phyloP scores from a whole-genome alignment of 352 stramenopile genomes.

The Chrysophaeum taylorii region DNA sequence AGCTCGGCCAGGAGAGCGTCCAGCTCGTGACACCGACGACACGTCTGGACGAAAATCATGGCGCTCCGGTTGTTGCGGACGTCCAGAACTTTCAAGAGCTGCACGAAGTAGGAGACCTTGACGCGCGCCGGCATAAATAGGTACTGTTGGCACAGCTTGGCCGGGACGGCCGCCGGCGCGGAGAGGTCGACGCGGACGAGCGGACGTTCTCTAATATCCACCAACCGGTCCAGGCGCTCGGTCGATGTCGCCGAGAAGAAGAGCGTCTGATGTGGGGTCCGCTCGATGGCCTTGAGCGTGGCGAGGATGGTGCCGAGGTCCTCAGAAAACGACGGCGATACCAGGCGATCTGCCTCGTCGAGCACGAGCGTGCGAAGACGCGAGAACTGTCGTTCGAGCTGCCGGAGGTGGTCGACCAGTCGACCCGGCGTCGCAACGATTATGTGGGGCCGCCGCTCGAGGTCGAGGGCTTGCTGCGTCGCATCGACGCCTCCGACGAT shows the following conservation, averaged over 20 bases:
- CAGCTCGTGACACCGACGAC: constrained; percentile 82
- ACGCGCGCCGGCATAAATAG: constrained; percentile 91
- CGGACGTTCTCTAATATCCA: neutral
- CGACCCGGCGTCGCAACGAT: constrained; percentile 92
- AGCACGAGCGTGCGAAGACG: constrained; percentile 88
- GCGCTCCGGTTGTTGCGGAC: constrained; percentile 49
- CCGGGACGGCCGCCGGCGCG: constrained; percentile 66
- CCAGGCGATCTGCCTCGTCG: constrained; percentile 91
- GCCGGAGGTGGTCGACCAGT: constrained; percentile 76
- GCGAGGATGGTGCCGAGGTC: constrained; percentile 45
- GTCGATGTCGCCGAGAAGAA: constrained; percentile 96
- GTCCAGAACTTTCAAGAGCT: constrained; percentile 56
- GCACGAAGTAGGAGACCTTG: constrained; percentile 88
- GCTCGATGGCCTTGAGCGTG: neutral
- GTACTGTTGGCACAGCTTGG: constrained; percentile 88
- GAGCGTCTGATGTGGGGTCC: constrained; percentile 75
- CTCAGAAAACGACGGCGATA: constrained; percentile 40
- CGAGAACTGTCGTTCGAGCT: constrained; percentile 5
- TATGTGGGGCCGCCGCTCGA: constrained; percentile 80
- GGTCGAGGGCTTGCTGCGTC: constrained; percentile 68
- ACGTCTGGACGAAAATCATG: constrained; percentile 95
- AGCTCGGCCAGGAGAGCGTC: constrained; percentile 83
- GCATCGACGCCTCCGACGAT: constrained; percentile 90
- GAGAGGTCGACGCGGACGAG: neutral
- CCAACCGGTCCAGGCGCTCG: constrained; percentile 56